Conservation (phyloP, 2,329 filamentous ascomycete genomes). For the Colletotrichum coccodes region DNA sequence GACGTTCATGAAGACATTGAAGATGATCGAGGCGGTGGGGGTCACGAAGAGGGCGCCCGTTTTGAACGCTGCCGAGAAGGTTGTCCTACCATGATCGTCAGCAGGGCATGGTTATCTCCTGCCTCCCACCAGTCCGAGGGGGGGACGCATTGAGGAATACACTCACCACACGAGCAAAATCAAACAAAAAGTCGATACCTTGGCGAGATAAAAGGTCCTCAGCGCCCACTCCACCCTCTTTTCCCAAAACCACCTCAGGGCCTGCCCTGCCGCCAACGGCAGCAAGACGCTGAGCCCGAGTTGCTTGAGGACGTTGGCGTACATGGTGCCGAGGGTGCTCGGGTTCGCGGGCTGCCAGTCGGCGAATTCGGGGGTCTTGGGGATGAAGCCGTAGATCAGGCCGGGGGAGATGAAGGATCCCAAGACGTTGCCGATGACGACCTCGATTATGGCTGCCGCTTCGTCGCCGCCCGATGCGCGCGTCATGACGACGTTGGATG, state of each 20-base stretch:
- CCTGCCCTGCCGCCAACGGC: conserved; percentile 71
- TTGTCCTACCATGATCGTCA: conserved; percentile 60
- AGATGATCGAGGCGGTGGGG: conserved; percentile 69
- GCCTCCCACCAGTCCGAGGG: too few species aligned
- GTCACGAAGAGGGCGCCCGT: conserved; percentile 69
- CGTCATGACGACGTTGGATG: conserved; percentile 81
- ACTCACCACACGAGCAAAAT: conserved; percentile 60
- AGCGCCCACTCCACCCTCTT: conserved; percentile 63
- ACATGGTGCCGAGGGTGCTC: conserved; percentile 68
- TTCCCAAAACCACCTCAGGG: conserved; percentile 60
- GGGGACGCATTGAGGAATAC: too few species aligned
- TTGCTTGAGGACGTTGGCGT: conserved; percentile 74
- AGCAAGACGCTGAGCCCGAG: conserved; percentile 74
- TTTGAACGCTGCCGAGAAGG: conserved; percentile 73
- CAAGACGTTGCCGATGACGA: conserved; percentile 75
- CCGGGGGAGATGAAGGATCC: conserved; percentile 75
- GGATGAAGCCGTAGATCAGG: conserved; percentile 70
- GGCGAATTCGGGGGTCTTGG: conserved; percentile 61
- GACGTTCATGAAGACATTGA: conserved; percentile 76
- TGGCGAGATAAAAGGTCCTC: conserved; percentile 62
- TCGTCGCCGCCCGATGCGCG: conserved; percentile 74
- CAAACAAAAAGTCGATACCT: conserved; percentile 58
- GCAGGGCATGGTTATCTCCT: too few species aligned
- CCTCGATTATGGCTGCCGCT: conserved; percentile 73
- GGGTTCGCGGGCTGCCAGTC: conserved; percentile 64